Conservation (phyloP, 1,284 basidiomycete genomes). For the Ceraceosorus guamensis region DNA sequence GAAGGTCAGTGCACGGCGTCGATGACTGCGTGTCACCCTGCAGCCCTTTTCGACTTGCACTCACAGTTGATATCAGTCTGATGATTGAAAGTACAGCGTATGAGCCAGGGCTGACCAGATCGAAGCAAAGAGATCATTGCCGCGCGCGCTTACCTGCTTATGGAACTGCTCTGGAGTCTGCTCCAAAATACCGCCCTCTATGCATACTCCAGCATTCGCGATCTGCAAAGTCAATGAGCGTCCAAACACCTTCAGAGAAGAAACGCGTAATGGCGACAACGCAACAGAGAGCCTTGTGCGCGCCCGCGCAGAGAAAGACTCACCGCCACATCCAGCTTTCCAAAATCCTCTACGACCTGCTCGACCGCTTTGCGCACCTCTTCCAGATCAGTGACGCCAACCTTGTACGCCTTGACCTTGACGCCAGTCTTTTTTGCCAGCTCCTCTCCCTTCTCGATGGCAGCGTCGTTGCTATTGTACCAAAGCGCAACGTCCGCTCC, state of each 20-base stretch:
- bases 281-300: too few species aligned
- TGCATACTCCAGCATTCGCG: constrained; percentile 22
- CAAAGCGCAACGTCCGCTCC: constrained; percentile 42
- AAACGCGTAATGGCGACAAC: too few species aligned
- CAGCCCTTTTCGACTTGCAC: too few species aligned
- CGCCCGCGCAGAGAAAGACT: too few species aligned
- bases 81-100: too few species aligned
- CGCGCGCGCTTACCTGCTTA: constrained; percentile 31
- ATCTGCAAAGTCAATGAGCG: too few species aligned
- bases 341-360: constrained; percentile 29
- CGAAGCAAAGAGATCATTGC: too few species aligned
- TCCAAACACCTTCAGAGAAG: too few species aligned
- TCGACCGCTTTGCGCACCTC: constrained; percentile 18
- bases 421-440: constrained; percentile 36
- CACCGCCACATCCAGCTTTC: constrained; percentile 28
- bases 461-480: constrained; percentile 40
- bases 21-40: neutral
- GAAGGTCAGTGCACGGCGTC: neutral
- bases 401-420: constrained; percentile 36
- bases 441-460: constrained; percentile 29
- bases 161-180: constrained; percentile 32
- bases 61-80: constrained; percentile 32
- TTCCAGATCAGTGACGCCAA: constrained; percentile 25
- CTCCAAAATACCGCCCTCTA: constrained; percentile 21
- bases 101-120: too few species aligned